Base-by-base conservation (phyloP, 768 basidiomycete species). In the Pisolithus tinctorius region DNA sequence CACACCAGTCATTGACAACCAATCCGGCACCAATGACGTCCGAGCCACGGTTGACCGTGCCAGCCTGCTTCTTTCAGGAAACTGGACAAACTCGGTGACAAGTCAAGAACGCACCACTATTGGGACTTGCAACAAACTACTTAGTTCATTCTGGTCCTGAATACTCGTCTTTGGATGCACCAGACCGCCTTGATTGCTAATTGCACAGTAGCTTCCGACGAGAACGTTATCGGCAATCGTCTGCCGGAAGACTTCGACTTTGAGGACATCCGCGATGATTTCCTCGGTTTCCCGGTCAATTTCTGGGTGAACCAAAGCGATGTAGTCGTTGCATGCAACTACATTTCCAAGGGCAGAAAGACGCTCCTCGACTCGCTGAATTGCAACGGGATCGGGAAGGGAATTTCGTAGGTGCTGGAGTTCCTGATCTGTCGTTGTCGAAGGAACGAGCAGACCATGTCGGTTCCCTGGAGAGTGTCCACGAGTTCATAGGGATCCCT, bases 1-100 rank as follows among this genome's bases (percentile, higher is more conserved):
- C 96, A 72, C 90, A 92, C 96, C 96, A 98, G 67, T 98, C 96
- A 63, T 99, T 99, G 51, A 98, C 96, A 50, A 99, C 93, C 31
- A 98, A 77, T 29, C 96, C 96, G 8, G 95, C 96, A 29, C 96
- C 96, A 57, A 99, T 85, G 36, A 98, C 93, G 62, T 98, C 96
- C 44, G 93, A 96, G 61, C 96, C 96, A 65, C 96, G 86, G 71
- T 98, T 99, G 54, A 99, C 93, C 3, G 96, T 98, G 23, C 96
- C 96, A 47, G 96, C 93, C 93, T 95, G 55, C 17, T 43, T 47
- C 11, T 9, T 30, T 3, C 13, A 1, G 5, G 42, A 34, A 20
- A 31, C 23, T 11, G 10, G 2, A 14, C 54, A 49, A 29, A 47
- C 50, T 5, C 20, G 11, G 23, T 45, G 29, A 40, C 17, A 48